Evolutionary conservation across 2,329 filamentous ascomycete species (phyloP), one percentile per base, ranked within the genome.

Genomic region (Dactylonectria macrodidyma): DNA sequence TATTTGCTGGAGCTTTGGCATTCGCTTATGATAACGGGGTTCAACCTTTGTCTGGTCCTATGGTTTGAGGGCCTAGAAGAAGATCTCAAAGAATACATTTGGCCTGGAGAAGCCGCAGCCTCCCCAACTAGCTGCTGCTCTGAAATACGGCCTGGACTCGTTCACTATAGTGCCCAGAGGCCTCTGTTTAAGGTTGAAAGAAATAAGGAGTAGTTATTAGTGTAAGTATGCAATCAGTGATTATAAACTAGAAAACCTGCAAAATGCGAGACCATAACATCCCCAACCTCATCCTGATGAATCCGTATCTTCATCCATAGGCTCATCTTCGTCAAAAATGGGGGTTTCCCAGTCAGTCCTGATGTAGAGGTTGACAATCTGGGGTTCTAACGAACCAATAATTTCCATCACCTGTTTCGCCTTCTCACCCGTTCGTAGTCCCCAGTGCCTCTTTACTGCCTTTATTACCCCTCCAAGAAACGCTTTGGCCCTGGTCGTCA

Each of bases 1-100:
- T 68, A 64, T 64, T 8, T 72, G 8, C 7, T 72, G 0, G 61
- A 72, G 7, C 11, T 72, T 7, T 72, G 66, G 69, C 50, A 66
- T 11, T 46, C 36, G 12, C 62, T 70, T 8, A 38, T 62, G 65
- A 0, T 46, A 5, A 46, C 0, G 8, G 14, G 10, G 0, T 10
- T 2, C 3, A 33, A 62, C 1, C 2, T 10, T 3, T 24, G 62
- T 30, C 12, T 7, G 34, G 12, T 10, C 1, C 30, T 68, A 14
- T 1, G 1, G 2, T 68, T 59, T 2, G 3, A 61, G 4, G 66
- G 62, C 0, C 46, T 44, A 26, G 62, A 70, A 11, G 58, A 66
- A 16, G 59, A 54, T 24, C 59, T 70, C 38, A 22, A 62, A 10
- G 22, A 54, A 3, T 60, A 62, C 30, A 57, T 67, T 16, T 67